phyloP scores from a whole-genome alignment of 73 alveolate genomes.

The Tetrahymena elliotti region DNA sequence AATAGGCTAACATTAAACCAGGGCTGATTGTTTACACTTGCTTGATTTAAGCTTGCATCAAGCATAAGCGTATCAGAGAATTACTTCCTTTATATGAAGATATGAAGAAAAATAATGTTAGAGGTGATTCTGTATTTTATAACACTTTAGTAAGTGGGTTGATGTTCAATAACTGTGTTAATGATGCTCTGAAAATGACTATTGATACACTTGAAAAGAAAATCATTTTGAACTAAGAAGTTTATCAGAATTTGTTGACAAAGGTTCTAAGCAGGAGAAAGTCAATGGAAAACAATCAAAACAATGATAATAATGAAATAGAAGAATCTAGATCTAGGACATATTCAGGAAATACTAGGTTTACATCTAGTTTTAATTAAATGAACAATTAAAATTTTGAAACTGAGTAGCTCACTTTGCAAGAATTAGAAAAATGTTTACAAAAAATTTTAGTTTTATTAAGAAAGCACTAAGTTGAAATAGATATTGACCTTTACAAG shows the following conservation, averaged over 20 bases:
- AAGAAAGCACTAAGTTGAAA: not conserved
- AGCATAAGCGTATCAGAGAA: slow-evolving; percentile 57
- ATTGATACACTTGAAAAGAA: not conserved
- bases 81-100: slow-evolving; percentile 63
- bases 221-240: not conserved
- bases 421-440: not conserved
- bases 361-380: not conserved
- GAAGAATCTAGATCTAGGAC: not conserved
- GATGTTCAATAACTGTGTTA: not conserved
- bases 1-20: slow-evolving; percentile 56
- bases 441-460: not conserved
- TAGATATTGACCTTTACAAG: not conserved
- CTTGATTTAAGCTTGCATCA: slow-evolving; percentile 77
- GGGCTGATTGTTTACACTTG: slow-evolving; percentile 88
- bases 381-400: not conserved
- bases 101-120: slow-evolving; percentile 55
- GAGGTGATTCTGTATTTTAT: slow-evolving; percentile 75
- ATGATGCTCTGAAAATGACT: not conserved
- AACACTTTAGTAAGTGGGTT: slow-evolving; percentile 69
- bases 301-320: not conserved
- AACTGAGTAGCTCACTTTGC: not conserved
- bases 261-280: not conserved
- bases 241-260: not conserved
- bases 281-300: not conserved
- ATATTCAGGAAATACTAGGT: not conserved